Conservation (phyloP, 495 filamentous ascomycete species). For the Margaritispora aquatica region DNA sequence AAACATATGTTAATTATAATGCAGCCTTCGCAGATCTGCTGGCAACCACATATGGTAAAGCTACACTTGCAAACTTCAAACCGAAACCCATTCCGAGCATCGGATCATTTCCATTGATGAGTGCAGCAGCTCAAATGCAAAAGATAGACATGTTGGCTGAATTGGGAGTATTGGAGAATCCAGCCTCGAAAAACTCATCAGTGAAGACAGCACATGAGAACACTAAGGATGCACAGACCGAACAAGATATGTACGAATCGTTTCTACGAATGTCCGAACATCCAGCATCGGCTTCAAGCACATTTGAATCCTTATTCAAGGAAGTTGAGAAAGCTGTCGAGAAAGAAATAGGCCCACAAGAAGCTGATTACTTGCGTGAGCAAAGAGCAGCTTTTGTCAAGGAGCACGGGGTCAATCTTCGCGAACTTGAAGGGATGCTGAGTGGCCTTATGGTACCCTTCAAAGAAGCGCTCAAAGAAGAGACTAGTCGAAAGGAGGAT, state of each 20-base stretch:
- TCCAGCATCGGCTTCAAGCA: not conserved
- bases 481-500: not conserved
- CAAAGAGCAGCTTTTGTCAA: not conserved
- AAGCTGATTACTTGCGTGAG: not conserved
- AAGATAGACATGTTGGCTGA: not conserved
- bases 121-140: not conserved
- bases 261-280: conserved; percentile 5
- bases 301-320: not conserved
- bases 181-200: not conserved
- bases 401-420: not conserved
- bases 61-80: not conserved
- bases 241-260: conserved; percentile 22
- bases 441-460: not conserved
- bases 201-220: not conserved
- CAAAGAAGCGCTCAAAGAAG: not conserved
- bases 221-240: conserved; percentile 7
- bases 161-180: not conserved
- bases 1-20: not conserved
- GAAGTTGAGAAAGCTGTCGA: not conserved
- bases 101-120: not conserved
- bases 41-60: not conserved
- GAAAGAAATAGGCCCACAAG: not conserved
- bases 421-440: not conserved
- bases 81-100: not conserved
- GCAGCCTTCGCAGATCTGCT: not conserved